phyloP scores from a whole-genome alignment of 306 rosid genomes.

The Trifolium pratense region DNA sequence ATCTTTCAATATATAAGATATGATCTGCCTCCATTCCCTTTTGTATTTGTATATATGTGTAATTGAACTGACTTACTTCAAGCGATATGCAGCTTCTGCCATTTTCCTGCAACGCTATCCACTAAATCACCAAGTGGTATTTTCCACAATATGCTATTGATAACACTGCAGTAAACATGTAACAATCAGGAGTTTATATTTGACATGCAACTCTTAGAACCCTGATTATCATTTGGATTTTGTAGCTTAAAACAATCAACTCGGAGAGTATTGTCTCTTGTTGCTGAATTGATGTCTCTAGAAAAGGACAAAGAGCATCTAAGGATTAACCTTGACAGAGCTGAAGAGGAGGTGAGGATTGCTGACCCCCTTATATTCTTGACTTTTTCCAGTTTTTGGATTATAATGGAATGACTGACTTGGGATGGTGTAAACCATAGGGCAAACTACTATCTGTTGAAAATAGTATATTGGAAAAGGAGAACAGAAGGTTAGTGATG shows the following conservation, averaged over 20 bases:
- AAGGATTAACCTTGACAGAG: conserved; percentile 71
- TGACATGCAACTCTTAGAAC: not conserved
- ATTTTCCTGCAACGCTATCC: too few species aligned
- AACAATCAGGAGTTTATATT: not conserved
- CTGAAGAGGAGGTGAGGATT: conserved; percentile 83
- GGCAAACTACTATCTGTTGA: conserved; percentile 73
- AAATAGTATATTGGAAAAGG: conserved; percentile 63
- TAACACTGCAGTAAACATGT: not conserved
- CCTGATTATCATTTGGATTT: conserved; percentile 40
- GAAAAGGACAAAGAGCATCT: conserved; percentile 79
- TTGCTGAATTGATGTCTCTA: conserved; percentile 65
- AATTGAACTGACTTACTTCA: too few species aligned
- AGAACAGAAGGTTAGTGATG: conserved; percentile 62
- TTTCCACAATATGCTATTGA: too few species aligned
- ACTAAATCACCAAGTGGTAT: too few species aligned
- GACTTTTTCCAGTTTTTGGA: conserved; percentile 14
- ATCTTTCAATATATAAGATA: too few species aligned
- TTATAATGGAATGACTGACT: conserved; percentile 33
- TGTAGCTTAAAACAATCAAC: conserved; percentile 77
- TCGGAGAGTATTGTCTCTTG: conserved; percentile 61
- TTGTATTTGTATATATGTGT: too few species aligned
- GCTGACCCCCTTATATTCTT: not conserved
- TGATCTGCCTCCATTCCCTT: too few species aligned
- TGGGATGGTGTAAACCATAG: conserved; percentile 41
- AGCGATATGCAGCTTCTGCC: too few species aligned